Evolutionary conservation across 352 stramenopile genomes (phyloP), one percentile per base, ranked within the genome.

Genomic region (Phytophthora citrophthora): DNA sequence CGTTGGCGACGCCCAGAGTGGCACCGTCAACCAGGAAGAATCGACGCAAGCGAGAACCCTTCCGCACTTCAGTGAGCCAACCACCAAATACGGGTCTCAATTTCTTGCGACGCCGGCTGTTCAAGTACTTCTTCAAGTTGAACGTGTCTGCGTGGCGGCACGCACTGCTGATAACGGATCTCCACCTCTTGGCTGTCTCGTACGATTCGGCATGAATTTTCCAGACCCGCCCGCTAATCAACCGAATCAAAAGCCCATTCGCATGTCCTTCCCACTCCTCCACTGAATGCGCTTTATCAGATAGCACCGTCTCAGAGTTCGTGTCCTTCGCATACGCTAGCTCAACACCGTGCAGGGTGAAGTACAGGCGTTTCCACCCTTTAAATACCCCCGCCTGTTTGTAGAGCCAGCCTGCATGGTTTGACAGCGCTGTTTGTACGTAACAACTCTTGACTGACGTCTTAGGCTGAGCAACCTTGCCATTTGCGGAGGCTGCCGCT

Each of bases 341-440:
- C 50, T 96, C 86, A 5, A 76, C 50, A 12, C 86, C 86, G 27
- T 96, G 88, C 6, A 96, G 64, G 24, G 86, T 94, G 26, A 93
- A 88, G 54, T 93, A 94, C 32, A 92, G 58, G 2, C 81, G 86
- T 64, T 91, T 94, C 84, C 84, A 93, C 23, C 68, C 72, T 64
- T 93, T 93, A 77, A 96, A 90, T 48, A 94, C 49, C 5, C 88
- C 88, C 9, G 70, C 59, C 26, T 92, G 86, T 61, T 93, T 93
- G 58, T 76, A 85, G 26, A 96, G 61, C 86, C 86, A 96, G 5
- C 88, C 88, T 11, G 86, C 86, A 61, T 93, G 70, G 68, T 95
- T 95, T 8, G 68, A 64, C 24, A 88, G 61, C 4, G 83, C 81
- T 0, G 81, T 91, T 36, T 91, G 77, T n/a, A 93, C 76, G 54